Evolutionary conservation across 352 stramenopile species (phyloP).

Genomic region (Phytophthora multivora): DNA sequence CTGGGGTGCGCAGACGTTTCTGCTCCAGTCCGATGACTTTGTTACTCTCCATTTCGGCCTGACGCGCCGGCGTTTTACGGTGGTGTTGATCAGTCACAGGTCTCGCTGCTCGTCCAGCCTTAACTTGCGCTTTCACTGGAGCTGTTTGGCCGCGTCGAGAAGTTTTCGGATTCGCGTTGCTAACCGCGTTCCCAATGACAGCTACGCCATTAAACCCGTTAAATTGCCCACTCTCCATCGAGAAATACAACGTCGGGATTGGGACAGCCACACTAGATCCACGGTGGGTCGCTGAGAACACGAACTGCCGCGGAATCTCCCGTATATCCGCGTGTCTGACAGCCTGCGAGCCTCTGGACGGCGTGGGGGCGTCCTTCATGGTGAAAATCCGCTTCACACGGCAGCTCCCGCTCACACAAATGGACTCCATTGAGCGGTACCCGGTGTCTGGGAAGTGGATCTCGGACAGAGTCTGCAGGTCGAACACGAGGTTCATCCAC

Average conservation of each 20-base stretch:
- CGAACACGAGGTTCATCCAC: constrained; percentile 84
- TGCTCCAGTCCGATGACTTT: not conserved
- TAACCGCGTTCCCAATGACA: not conserved
- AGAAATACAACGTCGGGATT: constrained; percentile 69
- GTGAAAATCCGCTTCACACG: constrained; percentile 85
- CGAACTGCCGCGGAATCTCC: constrained; percentile 73
- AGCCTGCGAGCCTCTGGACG: constrained; percentile 17
- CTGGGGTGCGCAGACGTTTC: constrained; percentile 15
- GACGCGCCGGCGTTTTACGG: not conserved
- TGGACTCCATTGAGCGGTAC: constrained; percentile 79
- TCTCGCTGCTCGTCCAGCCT: constrained; percentile 1
- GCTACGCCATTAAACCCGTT: constrained; percentile 10
- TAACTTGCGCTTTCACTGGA: constrained; percentile 6
- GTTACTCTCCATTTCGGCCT: not conserved
- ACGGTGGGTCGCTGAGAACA: constrained; percentile 45
- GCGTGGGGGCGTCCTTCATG: constrained; percentile 77
- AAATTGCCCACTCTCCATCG: not conserved
- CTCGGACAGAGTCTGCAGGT: constrained; percentile 69
- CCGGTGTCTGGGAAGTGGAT: constrained; percentile 53
- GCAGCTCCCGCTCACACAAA: constrained; percentile 76
- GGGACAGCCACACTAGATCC: constrained; percentile 18
- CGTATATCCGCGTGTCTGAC: constrained; percentile 35
- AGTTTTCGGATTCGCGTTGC: not conserved
- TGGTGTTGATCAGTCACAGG: constrained; percentile 4
- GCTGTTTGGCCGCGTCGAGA: constrained; percentile 23